These are phyloP conservation scores for Hypocrella siamensis DNA, from an alignment of 2,329 filamentous ascomycete genomes.

Conservation along the genomic window DNA sequence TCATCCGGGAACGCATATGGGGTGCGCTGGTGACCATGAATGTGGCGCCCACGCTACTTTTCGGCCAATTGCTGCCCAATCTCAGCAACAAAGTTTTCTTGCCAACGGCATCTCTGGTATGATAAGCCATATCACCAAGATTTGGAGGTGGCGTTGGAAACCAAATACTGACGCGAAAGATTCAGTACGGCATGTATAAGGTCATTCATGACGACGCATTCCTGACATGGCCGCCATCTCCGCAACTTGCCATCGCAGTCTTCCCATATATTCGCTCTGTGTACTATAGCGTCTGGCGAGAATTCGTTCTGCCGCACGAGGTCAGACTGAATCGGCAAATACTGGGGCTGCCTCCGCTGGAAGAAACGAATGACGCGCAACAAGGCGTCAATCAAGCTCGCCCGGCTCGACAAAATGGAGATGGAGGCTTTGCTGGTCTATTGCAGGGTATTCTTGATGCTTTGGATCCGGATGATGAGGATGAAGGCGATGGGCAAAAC, in stretches of 20 bases:
- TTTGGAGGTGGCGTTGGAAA: background rate
- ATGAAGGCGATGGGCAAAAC: constrained; percentile 3
- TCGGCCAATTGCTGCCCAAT: constrained; percentile 26
- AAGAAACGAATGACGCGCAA: constrained; percentile 8
- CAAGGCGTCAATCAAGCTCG: constrained; percentile 7
- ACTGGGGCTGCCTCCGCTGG: constrained; percentile 19
- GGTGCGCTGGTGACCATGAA: constrained; percentile 24
- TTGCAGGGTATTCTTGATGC: constrained; percentile 21
- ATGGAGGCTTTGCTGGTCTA: constrained; percentile 18
- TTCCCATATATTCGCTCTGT: constrained; percentile 29
- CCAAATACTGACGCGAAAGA: constrained; percentile 2
- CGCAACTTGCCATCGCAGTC: constrained; percentile 30
- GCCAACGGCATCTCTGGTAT: constrained; percentile 25
- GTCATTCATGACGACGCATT: constrained; percentile 27
- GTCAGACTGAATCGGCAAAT: constrained; percentile 30
- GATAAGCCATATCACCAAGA: constrained; percentile 4
- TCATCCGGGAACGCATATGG: constrained; percentile 14
- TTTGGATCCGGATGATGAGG: constrained; percentile 18
- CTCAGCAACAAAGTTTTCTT: constrained; percentile 25
- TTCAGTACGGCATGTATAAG: constrained; percentile 31
- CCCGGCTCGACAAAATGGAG: constrained; percentile 8
- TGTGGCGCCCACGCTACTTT: constrained; percentile 28
- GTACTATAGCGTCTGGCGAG: constrained; percentile 30
- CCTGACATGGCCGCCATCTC: constrained; percentile 36
- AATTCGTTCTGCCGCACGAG: constrained; percentile 30